These are phyloP conservation scores for Plantago elongata DNA, from an alignment of 257 asterid species.

Conservation along the genomic window DNA sequence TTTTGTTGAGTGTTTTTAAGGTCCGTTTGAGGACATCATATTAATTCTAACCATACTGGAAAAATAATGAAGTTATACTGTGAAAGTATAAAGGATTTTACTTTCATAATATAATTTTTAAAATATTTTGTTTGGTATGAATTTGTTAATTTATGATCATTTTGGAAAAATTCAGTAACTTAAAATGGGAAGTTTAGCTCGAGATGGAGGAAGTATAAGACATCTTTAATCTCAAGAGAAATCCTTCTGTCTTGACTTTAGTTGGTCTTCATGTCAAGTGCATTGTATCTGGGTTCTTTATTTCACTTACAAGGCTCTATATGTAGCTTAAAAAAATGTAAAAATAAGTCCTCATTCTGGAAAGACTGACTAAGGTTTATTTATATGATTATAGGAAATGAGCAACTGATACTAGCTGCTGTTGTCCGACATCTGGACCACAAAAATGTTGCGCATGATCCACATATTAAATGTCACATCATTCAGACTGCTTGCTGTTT, in stretches of 20 bases:
- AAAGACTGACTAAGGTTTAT: conserved; percentile 16
- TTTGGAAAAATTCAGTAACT: no score
- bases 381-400: conserved; percentile 49
- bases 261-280: conserved; percentile 2
- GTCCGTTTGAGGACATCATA: no score
- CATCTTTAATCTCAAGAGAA: no score
- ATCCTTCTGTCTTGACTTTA: neutral
- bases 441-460: conserved; percentile 78
- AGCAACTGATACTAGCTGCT: conserved; percentile 63
- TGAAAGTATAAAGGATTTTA: no score
- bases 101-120: no score
- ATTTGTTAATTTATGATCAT: no score
- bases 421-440: conserved; percentile 92
- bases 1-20: no score
- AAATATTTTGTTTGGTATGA: no score
- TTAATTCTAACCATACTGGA: no score
- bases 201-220: no score
- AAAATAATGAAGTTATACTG: no score
- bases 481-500: conserved; percentile 70
- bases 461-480: conserved; percentile 63
- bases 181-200: no score
- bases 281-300: neutral
- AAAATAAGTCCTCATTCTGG: conserved; percentile 7
- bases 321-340: neutral
- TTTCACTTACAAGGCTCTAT: neutral